Percentiles rank a stretch among this genome's conserved stretches.
Evolutionary conservation across 352 stramenopile genomes (phyloP).

Genomic region (Phytopythium cucurbitacearum): DNA sequence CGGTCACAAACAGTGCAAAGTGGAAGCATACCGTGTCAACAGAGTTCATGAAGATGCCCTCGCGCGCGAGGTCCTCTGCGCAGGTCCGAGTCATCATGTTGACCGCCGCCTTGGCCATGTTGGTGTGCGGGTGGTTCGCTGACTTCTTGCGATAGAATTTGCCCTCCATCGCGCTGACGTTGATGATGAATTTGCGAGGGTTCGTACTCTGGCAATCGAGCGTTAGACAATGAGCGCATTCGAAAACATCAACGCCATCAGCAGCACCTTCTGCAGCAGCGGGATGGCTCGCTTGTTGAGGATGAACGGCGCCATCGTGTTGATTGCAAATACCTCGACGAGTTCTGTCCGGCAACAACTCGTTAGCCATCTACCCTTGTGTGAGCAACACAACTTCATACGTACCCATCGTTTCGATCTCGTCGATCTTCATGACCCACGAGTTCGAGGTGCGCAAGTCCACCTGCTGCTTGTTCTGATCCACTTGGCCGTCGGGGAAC

Average conservation of each 20-base stretch:
- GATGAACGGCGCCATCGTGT: conserved; percentile 94
- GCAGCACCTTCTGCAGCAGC: conserved; percentile 50
- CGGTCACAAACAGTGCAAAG: neutral
- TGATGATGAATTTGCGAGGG: conserved; percentile 83
- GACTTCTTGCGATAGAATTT: conserved; percentile 96
- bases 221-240: neutral
- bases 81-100: conserved; percentile 96
- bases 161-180: conserved; percentile 95
- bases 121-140: conserved; percentile 93
- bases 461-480: conserved; percentile 92
- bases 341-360: conserved; percentile 32
- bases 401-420: conserved; percentile 69
- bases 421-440: conserved; percentile 84
- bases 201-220: conserved; percentile 31
- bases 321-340: conserved; percentile 88
- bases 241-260: conserved; percentile 7
- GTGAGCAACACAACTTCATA: conserved; percentile 1
- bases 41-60: conserved; percentile 93
- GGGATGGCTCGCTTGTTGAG: conserved; percentile 83
- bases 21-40: conserved; percentile 82
- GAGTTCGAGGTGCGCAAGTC: conserved; percentile 91
- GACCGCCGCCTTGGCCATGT: conserved; percentile 95
- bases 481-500: conserved; percentile 71
- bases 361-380: neutral
- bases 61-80: conserved; percentile 84